phyloP scores from a whole-genome alignment of 805 yeast genomes.

The Saccharomycopsis babjevae region DNA sequence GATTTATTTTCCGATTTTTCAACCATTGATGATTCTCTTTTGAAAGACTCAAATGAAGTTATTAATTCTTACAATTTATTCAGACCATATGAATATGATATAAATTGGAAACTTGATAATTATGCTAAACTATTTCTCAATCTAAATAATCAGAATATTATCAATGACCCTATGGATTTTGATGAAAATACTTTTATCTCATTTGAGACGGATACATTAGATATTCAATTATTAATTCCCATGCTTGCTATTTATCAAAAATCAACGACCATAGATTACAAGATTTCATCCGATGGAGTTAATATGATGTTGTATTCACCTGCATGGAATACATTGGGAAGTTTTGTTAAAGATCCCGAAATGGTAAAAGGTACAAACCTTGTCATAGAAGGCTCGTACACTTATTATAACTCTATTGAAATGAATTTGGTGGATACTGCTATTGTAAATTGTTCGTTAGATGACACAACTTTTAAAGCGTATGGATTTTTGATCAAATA shows the following conservation, averaged over 20 bases:
- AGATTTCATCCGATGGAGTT: slow-evolving; percentile 45
- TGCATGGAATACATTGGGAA: slow-evolving; percentile 81
- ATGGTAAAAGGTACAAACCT: slow-evolving; percentile 64
- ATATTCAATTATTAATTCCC: slow-evolving; percentile 46
- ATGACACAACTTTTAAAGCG: slow-evolving; percentile 54
- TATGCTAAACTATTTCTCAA: slow-evolving; percentile 57
- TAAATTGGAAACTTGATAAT: slow-evolving; percentile 48
- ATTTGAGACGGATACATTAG: slow-evolving; percentile 52
- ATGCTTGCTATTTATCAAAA: slow-evolving; percentile 41
- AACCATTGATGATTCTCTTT: slow-evolving; percentile 44
- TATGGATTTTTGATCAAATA: slow-evolving; percentile 76
- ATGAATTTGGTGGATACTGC: slow-evolving; percentile 62
- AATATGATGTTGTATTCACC: slow-evolving; percentile 66
- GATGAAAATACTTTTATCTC: slow-evolving; percentile 70
- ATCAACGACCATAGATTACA: slow-evolving; percentile 41
- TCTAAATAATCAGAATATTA: slow-evolving; percentile 79
- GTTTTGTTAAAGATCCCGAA: slow-evolving; percentile 51
- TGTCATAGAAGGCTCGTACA: slow-evolving; percentile 52
- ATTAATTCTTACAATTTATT: slow-evolving; percentile 60
- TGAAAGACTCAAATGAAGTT: slow-evolving; percentile 14
- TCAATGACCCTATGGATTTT: slow-evolving; percentile 80
- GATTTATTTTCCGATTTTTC: slow-evolving; percentile 73
- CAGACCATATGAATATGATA: slow-evolving; percentile 54
- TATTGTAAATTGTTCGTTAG: slow-evolving; percentile 53
- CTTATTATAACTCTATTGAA: slow-evolving; percentile 47